phyloP scores from a whole-genome alignment of 2,329 filamentous ascomycete species.

The Neurospora sp. region DNA sequence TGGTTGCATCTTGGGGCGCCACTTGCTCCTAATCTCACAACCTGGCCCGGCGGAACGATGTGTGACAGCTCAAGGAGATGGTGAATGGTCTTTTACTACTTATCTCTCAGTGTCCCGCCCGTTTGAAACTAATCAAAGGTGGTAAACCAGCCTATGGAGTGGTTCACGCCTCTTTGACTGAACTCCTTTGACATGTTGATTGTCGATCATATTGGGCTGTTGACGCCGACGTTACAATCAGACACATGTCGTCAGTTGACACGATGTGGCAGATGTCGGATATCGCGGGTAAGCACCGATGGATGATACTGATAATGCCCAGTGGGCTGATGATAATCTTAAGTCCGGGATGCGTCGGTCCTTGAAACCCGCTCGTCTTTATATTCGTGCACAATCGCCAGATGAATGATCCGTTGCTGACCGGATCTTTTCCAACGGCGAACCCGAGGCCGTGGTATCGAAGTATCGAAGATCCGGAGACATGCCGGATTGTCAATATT shows the following conservation, averaged over 20 bases:
- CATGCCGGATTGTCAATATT: neutral
- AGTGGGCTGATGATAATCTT: neutral
- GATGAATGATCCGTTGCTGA: neutral
- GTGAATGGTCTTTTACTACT: no score
- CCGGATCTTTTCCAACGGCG: neutral
- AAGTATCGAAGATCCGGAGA: neutral
- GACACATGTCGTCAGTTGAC: neutral
- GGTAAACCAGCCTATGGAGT: neutral
- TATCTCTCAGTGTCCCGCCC: no score
- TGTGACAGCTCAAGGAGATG: no score
- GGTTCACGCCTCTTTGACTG: no score
- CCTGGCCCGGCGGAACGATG: no score
- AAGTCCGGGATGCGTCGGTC: neutral
- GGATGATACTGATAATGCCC: neutral
- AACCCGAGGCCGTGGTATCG: neutral
- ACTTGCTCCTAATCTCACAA: no score
- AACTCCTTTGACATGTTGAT: neutral
- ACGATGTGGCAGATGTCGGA: neutral
- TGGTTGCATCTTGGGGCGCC: no score
- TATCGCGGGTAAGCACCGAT: neutral
- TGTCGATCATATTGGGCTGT: no score
- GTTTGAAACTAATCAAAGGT: neutral
- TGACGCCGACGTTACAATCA: neutral
- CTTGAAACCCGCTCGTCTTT: neutral
- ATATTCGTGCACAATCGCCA: neutral